phyloP scores from a whole-genome alignment of 2,329 filamentous ascomycete genomes.

The Xylaria sp. region DNA sequence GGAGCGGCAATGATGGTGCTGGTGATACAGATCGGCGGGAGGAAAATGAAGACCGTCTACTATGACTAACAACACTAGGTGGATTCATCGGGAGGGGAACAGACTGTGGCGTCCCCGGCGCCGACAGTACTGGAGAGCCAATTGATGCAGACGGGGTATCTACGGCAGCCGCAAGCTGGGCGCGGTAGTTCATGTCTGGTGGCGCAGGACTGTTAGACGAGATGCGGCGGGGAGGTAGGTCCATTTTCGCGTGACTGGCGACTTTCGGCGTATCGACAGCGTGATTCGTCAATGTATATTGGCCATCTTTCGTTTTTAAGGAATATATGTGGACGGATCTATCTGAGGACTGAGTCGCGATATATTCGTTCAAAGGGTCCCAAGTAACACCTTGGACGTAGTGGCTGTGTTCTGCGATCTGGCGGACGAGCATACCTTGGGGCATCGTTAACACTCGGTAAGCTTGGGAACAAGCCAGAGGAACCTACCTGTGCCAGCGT shows the following conservation, averaged over 20 bases:
- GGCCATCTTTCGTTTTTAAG: constrained; percentile 93
- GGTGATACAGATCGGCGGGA: constrained; percentile 88
- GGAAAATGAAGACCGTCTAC: constrained; percentile 92
- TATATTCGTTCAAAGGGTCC: constrained; percentile 98
- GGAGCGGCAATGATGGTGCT: constrained; percentile 89
- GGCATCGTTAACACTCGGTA: constrained; percentile 10
- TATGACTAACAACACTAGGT: constrained; percentile 85
- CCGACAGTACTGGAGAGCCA: constrained; percentile 86
- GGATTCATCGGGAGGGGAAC: constrained; percentile 95
- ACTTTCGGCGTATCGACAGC: constrained; percentile 77
- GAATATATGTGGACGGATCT: constrained; percentile 98
- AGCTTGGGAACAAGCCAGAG: background rate
- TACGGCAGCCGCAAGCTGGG: constrained; percentile 65
- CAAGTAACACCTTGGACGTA: constrained; percentile 98
- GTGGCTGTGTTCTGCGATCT: constrained; percentile 56
- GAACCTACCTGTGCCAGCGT: constrained; percentile 72
- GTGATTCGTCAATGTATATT: constrained; percentile 74
- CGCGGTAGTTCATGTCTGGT: constrained; percentile 74
- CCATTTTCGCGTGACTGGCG: constrained; percentile 78
- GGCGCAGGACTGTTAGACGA: constrained; percentile 92
- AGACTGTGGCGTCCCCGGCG: constrained; percentile 91
- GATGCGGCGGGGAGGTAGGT: constrained; percentile 88
- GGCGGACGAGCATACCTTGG: constrained; percentile 38
- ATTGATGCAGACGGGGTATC: constrained; percentile 59
- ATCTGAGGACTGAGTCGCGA: constrained; percentile 97